These are phyloP conservation scores for Phyllosticta ampelicida DNA, from an alignment of 2,329 filamentous ascomycete genomes.

Conservation along the genomic window DNA sequence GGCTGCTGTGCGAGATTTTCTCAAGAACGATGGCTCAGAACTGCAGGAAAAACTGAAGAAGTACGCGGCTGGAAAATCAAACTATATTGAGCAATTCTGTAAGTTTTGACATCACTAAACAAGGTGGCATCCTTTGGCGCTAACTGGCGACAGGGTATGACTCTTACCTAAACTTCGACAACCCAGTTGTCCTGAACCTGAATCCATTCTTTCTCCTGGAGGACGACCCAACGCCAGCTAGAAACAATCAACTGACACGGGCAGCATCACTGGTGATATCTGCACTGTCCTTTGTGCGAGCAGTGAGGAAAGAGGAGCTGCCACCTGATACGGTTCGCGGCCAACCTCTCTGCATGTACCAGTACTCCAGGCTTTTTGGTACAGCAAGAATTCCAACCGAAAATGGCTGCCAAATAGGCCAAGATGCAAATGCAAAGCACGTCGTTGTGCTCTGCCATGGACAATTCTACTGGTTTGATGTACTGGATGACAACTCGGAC, in stretches of 20 bases:
- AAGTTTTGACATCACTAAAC: conserved; percentile 32
- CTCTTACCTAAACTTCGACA: conserved; percentile 95
- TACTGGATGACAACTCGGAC: conserved; percentile 87
- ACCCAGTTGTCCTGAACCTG: conserved; percentile 90
- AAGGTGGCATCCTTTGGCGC: neutral
- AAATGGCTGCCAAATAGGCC: conserved; percentile 88
- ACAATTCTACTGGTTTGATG: conserved; percentile 98
- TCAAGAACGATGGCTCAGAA: conserved; percentile 68
- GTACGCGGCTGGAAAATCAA: conserved; percentile 83
- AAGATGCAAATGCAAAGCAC: conserved; percentile 88
- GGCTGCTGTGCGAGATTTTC: conserved; percentile 70
- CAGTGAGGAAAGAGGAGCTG: conserved; percentile 84
- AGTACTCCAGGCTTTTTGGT: conserved; percentile 90
- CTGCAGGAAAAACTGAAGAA: conserved; percentile 82
- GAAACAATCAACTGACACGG: conserved; percentile 92
- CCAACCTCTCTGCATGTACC: conserved; percentile 91
- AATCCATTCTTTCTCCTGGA: conserved; percentile 97
- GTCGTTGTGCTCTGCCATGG: conserved; percentile 87
- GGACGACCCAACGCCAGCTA: conserved; percentile 90
- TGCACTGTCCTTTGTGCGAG: conserved; percentile 81
- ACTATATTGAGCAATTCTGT: conserved; percentile 99
- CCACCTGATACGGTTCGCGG: conserved; percentile 78
- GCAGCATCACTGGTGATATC: conserved; percentile 88
- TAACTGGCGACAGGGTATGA: conserved; percentile 65
- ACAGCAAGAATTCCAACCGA: conserved; percentile 91